Base-by-base conservation (phyloP, 1,284 basidiomycete species). In the Irpex sp. region DNA sequence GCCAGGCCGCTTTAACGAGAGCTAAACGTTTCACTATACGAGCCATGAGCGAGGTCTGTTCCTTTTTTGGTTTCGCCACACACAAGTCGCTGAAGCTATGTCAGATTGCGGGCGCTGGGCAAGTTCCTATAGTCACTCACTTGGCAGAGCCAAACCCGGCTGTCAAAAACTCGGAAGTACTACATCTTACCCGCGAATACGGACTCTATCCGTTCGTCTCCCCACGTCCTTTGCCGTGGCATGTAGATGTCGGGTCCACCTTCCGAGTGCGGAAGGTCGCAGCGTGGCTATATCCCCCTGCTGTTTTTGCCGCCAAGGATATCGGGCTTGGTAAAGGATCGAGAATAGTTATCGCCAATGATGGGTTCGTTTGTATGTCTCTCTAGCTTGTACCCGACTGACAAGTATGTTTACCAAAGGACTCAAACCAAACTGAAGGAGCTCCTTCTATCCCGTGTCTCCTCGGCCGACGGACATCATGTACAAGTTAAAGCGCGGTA, bases 151-250 rank as follows among this genome's bases (percentile, higher is more conserved):
- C 59, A 57, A 3, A 61, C 60, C 58, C 37, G 5, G 34, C 15
- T 44, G 47, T 26, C n/a, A 17, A 34, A 34, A 11, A 11, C 8
- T 21, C 54, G 11, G 19, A 5, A 34, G 54, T 34, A 9, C 26
- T 5, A 5, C 15, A 56, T 8, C 11, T 26, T 11, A 15, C 67
- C 64, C 26, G 55, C 65, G 71, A 71, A 34, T 89, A 89, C 71
- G 81, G 86, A 5, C 65, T 89, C 40, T 91, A 86, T 72, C 90
- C 89, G 0, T 89, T 89, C 69, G 67, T 84, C 6, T 76, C 83
- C 2, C 77, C 82, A 21, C 80, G 78, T 13, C 68, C 80, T 9
- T 70, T 83, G 36, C 81, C 83, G 7, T 85, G 83, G 79, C 80
- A 76, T 36, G 75, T 81, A 65, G 76, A 75, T 51, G 69, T 77